phyloP scores from a whole-genome alignment of 345 rosid species.

The Passiflora organensis region DNA sequence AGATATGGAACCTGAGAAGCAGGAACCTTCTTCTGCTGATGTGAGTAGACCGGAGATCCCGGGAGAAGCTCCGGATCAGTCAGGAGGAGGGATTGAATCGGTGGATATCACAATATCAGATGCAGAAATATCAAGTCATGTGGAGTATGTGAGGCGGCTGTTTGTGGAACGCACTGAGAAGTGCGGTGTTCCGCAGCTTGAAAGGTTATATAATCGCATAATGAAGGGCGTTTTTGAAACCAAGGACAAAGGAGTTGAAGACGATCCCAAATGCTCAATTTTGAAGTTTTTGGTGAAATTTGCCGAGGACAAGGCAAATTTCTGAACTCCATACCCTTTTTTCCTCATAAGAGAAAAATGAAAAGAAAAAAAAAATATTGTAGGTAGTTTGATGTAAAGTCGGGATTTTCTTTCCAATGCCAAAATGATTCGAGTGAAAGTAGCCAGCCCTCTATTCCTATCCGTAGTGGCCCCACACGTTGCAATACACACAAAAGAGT shows the following conservation, averaged over 20 bases:
- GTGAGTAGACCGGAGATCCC: constrained; percentile 19
- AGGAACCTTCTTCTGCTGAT: constrained; percentile 30
- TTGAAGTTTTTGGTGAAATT: constrained; percentile 77
- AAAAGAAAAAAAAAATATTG: constrained; percentile 10
- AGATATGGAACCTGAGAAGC: constrained; percentile 31
- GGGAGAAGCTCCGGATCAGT: constrained; percentile 19
- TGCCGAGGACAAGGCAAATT: constrained; percentile 63
- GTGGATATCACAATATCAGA: constrained; percentile 36
- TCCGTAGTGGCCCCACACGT: neutral
- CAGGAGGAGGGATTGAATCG: constrained; percentile 16
- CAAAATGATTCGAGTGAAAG: constrained; percentile 30
- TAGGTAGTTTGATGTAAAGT: constrained; percentile 48
- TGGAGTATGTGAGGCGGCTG: constrained; percentile 38
- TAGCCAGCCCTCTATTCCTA: too few species aligned
- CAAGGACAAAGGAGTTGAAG: constrained; percentile 39
- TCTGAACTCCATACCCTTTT: constrained; percentile 37
- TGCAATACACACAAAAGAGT: neutral
- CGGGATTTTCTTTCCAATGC: constrained; percentile 48
- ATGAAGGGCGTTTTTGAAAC: constrained; percentile 68
- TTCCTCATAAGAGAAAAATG: neutral
- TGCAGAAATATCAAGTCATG: constrained; percentile 36
- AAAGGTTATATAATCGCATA: constrained; percentile 68
- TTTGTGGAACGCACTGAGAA: constrained; percentile 51
- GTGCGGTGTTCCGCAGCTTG: constrained; percentile 76
- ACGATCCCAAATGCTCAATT: constrained; percentile 58